These are phyloP conservation scores for Mortierella sp. DNA, from an alignment of 371 early-diverging fungal genomes.

Conservation along the genomic window DNA sequence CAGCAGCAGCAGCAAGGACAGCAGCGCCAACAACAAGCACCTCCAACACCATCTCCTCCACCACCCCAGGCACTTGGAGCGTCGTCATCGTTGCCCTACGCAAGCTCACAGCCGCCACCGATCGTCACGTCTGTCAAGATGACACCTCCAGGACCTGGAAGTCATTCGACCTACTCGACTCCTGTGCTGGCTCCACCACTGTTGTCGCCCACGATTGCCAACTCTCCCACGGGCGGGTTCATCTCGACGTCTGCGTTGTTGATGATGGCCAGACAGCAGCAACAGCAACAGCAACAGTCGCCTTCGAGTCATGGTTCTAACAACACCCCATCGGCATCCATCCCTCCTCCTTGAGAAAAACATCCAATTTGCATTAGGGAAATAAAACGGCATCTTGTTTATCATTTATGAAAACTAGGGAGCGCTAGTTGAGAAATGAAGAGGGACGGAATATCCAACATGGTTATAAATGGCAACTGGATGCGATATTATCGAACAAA, in stretches of 20 bases:
- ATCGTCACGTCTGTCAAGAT: neutral
- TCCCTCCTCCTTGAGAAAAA: conserved; percentile 2
- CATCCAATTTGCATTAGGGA: no score
- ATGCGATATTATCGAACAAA: no score
- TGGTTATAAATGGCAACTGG: no score
- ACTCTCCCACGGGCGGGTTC: conserved; percentile 16
- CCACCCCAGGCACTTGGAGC: conserved; percentile 10
- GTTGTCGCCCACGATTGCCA: conserved; percentile 21
- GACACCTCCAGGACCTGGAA: neutral
- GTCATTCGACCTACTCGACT: conserved; percentile 3
- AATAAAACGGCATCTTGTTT: no score
- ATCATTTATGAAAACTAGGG: no score
- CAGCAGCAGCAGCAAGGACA: conserved; percentile 13
- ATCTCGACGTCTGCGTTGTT: conserved; percentile 24
- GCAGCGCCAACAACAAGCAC: conserved; percentile 7
- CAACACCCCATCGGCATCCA: neutral
- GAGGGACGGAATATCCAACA: no score
- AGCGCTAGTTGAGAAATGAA: no score
- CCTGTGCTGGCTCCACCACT: conserved; percentile 12
- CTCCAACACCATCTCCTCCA: neutral
- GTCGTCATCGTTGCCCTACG: neutral
- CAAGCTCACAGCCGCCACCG: neutral
- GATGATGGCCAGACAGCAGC: conserved; percentile 23
- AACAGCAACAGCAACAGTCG: neutral
- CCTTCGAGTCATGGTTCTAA: neutral